Base-by-base conservation (phyloP, 345 rosid genomes). In the Citrus hindsii region DNA sequence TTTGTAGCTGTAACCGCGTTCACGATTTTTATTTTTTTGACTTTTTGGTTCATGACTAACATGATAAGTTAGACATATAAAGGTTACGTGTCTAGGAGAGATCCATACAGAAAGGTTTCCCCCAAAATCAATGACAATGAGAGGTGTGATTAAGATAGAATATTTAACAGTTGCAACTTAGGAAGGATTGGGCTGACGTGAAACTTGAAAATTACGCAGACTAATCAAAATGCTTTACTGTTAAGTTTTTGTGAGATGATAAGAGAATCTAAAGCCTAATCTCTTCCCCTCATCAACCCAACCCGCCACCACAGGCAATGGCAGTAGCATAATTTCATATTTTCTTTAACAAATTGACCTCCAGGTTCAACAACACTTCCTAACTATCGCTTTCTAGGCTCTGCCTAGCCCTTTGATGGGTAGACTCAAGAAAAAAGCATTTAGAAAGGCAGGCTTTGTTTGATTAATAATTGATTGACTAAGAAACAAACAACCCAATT, bases 1-100 rank as follows among this genome's bases (percentile, higher is more conserved):
- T 46, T 46, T 46, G 18, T 3, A 42, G 14, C 51, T 42, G 51
- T 10, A 42, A 12, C 16, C 13, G 16, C 16, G 0, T 42, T 12
- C 51, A 0, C 18, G 0, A 3, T 0, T 6, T 38, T 38, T 38
- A 0, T 1, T 42, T 42, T 42, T 42, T 2, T 2, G 48, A 42
- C 13, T 42, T 42, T 10, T 38, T 38, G 14, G 14, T 42, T 42
- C 22, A 64, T 13, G 18, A 8, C 22, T 13, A 0, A 8, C 22
- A 3, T 65, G 69, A 22, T 18, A 65, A 19, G 7, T 1, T 38
- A 42, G 48, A 46, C 18, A 16, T 3, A 30, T 1, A 18, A 37
- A 6, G 2, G 38, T 3, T 19, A 19, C 42, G 35, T 2, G 19
- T 12, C 25, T 3, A n/a, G 0, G 14, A 2, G 18, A 4, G 67